These are phyloP conservation scores for Tricharina praecox DNA, from an alignment of 495 filamentous ascomycete genomes.

Conservation along the genomic window DNA sequence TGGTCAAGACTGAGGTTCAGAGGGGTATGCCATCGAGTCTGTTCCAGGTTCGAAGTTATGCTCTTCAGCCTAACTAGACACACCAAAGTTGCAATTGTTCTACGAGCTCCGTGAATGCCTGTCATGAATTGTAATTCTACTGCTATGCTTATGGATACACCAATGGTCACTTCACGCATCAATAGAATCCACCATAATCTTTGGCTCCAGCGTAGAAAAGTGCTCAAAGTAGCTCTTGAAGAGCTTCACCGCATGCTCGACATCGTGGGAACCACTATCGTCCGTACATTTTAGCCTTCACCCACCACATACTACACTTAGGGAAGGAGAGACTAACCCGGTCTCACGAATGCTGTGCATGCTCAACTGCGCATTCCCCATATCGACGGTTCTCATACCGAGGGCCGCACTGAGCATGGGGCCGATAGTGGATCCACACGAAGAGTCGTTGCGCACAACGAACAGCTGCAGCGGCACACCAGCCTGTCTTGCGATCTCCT, in stretches of 20 bases:
- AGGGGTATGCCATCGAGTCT: slow-evolving; percentile 50
- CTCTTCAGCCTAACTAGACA: slow-evolving; percentile 28
- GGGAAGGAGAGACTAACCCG: slow-evolving; percentile 27
- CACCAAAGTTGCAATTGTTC: no score
- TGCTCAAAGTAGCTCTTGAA: slow-evolving; percentile 77
- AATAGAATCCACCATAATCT: slow-evolving; percentile 66
- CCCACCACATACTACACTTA: background rate
- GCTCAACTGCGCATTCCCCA: slow-evolving; percentile 87
- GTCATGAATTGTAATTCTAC: no score
- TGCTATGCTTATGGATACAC: no score
- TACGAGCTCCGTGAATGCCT: no score
- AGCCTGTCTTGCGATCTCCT: slow-evolving; percentile 60
- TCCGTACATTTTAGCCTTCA: slow-evolving; percentile 5
- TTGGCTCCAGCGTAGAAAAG: slow-evolving; percentile 62
- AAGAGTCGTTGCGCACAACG: slow-evolving; percentile 86
- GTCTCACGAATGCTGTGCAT: slow-evolving; percentile 98
- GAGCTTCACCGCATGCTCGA: slow-evolving; percentile 69
- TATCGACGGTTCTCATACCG: slow-evolving; percentile 72
- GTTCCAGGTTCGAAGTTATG: slow-evolving; percentile 56
- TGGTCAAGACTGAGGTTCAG: slow-evolving; percentile 60
- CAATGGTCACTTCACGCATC: no score
- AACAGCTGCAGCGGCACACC: slow-evolving; percentile 83
- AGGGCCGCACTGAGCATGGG: slow-evolving; percentile 79
- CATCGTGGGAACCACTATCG: slow-evolving; percentile 42
- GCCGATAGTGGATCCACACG: slow-evolving; percentile 90